Evolutionary conservation across 495 filamentous ascomycete species (phyloP), one percentile per base, ranked within the genome.

Genomic region (Penicillium daleae): DNA sequence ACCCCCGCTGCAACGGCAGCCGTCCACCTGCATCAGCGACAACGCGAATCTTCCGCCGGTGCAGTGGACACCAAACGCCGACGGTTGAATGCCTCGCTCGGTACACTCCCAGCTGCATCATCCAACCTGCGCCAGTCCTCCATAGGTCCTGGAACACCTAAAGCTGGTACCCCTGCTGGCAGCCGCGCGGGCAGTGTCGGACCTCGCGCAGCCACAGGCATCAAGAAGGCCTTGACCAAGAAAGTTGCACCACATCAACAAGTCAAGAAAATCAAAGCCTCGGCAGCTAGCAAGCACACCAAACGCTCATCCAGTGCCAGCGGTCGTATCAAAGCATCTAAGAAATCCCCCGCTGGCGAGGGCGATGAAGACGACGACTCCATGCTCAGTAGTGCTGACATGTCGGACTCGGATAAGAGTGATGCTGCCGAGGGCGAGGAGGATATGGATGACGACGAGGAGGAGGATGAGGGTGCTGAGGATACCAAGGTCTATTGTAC

Each of bases 401-500:
- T 71, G 56, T 82, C 70, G 59, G 83, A 87, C 61, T 73, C 77
- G 1, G 77, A 78, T 60, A 79, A 77, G 64, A 81, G 76, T 49
- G 74, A 77, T 27, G 60, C 61, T 29, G 68, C 65, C 12, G 73
- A 72, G 7, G 68, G 63, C 9, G 73, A 72, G 7, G 86, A 85
- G 26, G 87, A 90, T 59, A 80, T 87, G 35, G 89, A 85, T 35
- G 86, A 87, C 37, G 86, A 87, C 35, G 91, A 90, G 12, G 84
- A 88, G 1, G 91, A 90, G 33, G 92, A 93, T 49, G 94, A 96
- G 44, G 92, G 94, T 33, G 92, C 89, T 49, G 89, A 90, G 57
- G 94, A 98, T 77, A 88, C 92, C 50, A 87, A 87, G 69, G 90
- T 93, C 62, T 99, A 99, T 74, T 99, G 95, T 76, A 85, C 89